These are phyloP conservation scores for Metschnikowia baotianmanensis DNA, from an alignment of 805 yeast genomes.

Conservation along the genomic window DNA sequence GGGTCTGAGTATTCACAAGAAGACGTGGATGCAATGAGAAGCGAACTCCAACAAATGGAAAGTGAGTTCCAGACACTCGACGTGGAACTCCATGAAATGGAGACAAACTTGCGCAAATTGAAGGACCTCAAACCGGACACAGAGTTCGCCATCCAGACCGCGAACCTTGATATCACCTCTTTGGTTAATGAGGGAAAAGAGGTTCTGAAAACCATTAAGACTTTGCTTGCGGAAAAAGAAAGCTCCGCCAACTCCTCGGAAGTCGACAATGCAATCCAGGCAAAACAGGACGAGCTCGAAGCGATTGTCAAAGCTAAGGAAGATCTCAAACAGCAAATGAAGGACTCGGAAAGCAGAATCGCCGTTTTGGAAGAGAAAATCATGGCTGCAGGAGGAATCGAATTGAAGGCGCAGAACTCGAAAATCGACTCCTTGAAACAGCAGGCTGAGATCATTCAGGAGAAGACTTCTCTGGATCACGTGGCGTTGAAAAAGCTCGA, in stretches of 20 bases:
- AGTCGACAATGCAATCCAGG: constrained; percentile 40
- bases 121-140: constrained; percentile 69
- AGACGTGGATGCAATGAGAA: constrained; percentile 53
- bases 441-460: constrained; percentile 56
- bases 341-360: constrained; percentile 55
- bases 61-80: constrained; percentile 47
- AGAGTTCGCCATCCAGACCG: constrained; percentile 57
- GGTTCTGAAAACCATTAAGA: constrained; percentile 43
- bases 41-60: constrained; percentile 54
- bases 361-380: constrained; percentile 67
- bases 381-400: constrained; percentile 89
- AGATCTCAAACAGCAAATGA: constrained; percentile 51
- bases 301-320: constrained; percentile 19
- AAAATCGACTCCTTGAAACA: constrained; percentile 75
- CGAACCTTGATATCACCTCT: constrained; percentile 62
- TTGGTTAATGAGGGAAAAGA: constrained; percentile 52
- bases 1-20: constrained; percentile 47
- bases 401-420: constrained; percentile 72
- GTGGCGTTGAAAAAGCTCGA: constrained; percentile 57
- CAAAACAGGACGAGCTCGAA: constrained; percentile 24
- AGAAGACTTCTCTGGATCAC: constrained; percentile 56
- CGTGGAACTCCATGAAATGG: constrained; percentile 57
- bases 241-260: constrained; percentile 25
- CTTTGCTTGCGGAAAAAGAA: constrained; percentile 39
- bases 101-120: constrained; percentile 51